phyloP scores from a whole-genome alignment of 495 filamentous ascomycete genomes.

The Lichenothelia convexa region DNA sequence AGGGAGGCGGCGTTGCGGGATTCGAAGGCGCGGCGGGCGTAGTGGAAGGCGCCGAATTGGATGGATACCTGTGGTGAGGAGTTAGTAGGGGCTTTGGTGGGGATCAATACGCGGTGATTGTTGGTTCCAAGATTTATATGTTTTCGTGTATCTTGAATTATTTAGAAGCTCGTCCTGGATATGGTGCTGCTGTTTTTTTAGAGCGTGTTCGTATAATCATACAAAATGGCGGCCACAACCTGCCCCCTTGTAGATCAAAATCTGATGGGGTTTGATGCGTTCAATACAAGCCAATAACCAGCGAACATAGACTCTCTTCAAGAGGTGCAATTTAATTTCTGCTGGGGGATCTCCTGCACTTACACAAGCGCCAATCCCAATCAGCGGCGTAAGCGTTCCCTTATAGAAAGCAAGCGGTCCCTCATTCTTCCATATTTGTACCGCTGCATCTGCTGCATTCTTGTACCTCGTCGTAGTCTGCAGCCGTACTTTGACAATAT shows the following conservation, averaged over 20 bases:
- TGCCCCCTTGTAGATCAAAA: no score
- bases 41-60: conserved; percentile 95
- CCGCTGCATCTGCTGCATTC: conserved; percentile 60
- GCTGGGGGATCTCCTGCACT: conserved; percentile 16
- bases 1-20: conserved; percentile 35
- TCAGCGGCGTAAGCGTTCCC: conserved; percentile 84
- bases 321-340: neutral
- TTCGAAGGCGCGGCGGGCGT: conserved; percentile 72
- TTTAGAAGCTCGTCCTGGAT: no score
- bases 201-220: no score
- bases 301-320: no score
- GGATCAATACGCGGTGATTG: no score
- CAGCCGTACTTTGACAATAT: conserved; percentile 95
- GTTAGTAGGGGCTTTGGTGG: no score
- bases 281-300: no score
- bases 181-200: no score
- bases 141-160: no score
- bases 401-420: conserved; percentile 93
- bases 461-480: conserved; percentile 73
- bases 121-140: no score
- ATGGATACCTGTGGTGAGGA: conserved; percentile 51
- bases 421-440: conserved; percentile 71
- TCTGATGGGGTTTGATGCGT: no score
- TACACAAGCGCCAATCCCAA: conserved; percentile 93
- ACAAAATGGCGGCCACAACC: no score